Evolutionary conservation across 768 basidiomycete species (phyloP), one percentile per base, ranked within the genome.

Genomic region (Rhizopogon vinicolor): DNA sequence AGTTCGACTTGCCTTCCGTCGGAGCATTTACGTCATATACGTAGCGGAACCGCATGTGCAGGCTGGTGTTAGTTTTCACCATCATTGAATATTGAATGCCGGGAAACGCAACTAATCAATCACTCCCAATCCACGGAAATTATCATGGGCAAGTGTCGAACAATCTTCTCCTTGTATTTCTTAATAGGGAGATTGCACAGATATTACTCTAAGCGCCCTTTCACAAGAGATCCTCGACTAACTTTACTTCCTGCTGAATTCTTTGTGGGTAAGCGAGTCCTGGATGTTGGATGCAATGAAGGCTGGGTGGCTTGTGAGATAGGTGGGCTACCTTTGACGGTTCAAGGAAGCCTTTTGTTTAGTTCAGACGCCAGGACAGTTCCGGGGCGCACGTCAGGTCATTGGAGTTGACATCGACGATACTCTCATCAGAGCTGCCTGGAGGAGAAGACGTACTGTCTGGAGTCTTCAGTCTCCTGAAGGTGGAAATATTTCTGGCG

Each of bases 251-350:
- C 85, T 0, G 41, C 68, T 3, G 60, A 68, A 1, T 72, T 87
- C 35, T 85, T 93, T 61, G 28, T 56, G 3, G 78, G 69, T 13
- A 80, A 81, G 55, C 72, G 75, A 45, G 86, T 94, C 3, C 77
- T 96, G 10, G 93, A 96, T 68, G 72, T 95, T 0, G 93, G 93
- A 1, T 91, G 90, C 65, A 96, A 95, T 66, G 86, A 91, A 63
- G 93, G 93, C 7, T 83, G 80, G 78, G 85, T 95, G 37, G 87
- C 89, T 1, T 87, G 87, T 65, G 90, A 94, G 66, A 83, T 94
- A n/a, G 92, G 92, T 87, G 59, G 46, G 75, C 19, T 45, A 31
- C 40, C 45, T 19, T 41, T 9, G 45, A 43, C 19, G 16, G 6
- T 42, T 46, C 5, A 16, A 13, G 22, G 4, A 33, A 2, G 16